Base-by-base conservation (phyloP, 371 early-diverging fungal species). In the Mortierella sp. region DNA sequence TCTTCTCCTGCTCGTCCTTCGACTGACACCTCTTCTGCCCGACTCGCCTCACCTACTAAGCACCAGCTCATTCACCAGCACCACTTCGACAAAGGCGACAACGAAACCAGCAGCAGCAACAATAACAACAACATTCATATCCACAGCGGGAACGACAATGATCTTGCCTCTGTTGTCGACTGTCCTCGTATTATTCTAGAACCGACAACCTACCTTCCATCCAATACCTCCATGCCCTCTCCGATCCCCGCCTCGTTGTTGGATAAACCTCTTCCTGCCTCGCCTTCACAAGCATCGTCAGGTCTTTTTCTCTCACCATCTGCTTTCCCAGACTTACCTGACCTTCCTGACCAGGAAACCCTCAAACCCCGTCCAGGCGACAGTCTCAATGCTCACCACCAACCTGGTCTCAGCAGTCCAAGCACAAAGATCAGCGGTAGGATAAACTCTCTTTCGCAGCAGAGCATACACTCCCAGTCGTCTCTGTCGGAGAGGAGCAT, bases 391-490 rank as follows among this genome's bases (percentile, higher is more conserved):
- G 55, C 16, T 69, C 75, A 40, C 37, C 52, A 55, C 4, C 58
- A 58, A 29, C 8, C 16, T 58, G 31, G 31, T 2, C 34, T 58
- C 34, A 58, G 34, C 34, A 34, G 34, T 34, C 34, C 58, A 58
- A 29, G 58, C 58, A 31, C 58, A 22, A 55, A 16, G n/a, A 70
- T 34, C 61, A 47, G 44, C 16, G 52, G 67, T 24, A 64, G 63
- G 10, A n/a, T 40, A 43, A 47, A 45, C 45, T 74, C 79, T 22
- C 74, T 74, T 34, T 73, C 79, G 3, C 71, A 55, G 13, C 79
- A 74, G 68, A 74, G 79, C 31, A 67, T 68, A 45, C 68, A 74
- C n/a, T 79, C 79, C 9, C 79, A 74, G 58, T 74, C 79, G 9
- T 79, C 79, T 19, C 45, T 79, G 16, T 79, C 79, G 4, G 68